These are phyloP conservation scores for Chenopodium album DNA, from an alignment of 148 eudicot genomes.

Conservation along the genomic window DNA sequence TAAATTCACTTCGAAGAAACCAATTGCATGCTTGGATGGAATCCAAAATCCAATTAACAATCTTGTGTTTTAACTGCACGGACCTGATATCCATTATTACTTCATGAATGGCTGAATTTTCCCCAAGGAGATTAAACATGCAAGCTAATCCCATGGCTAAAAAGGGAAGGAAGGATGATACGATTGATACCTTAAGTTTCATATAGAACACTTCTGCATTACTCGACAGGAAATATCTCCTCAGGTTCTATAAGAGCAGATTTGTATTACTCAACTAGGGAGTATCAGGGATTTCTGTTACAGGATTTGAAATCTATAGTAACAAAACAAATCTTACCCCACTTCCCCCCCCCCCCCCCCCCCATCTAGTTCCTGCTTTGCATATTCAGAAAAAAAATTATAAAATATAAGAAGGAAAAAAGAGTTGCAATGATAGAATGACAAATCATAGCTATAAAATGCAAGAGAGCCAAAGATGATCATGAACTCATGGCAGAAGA, in stretches of 20 bases:
- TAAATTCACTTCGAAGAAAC: neutral
- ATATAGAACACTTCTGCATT: neutral
- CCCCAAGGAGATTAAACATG: neutral
- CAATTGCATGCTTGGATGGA: neutral
- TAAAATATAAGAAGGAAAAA: no score
- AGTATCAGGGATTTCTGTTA: neutral
- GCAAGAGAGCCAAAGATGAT: neutral
- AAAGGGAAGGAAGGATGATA: neutral
- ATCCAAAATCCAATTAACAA: neutral
- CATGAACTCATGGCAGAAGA: neutral
- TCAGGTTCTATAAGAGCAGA: neutral
- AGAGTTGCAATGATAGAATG: neutral
- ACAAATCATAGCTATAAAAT: neutral
- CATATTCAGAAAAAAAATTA: no score
- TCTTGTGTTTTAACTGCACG: neutral
- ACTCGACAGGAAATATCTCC: neutral
- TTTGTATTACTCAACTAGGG: neutral
- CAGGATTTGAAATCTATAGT: no score
- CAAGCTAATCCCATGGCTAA: neutral
- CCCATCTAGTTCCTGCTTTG: no score
- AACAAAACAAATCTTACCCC: no score
- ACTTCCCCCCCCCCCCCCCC: no score
- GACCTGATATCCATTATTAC: neutral
- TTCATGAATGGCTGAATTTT: neutral
- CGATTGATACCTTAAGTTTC: neutral